Evolutionary conservation across 2,329 filamentous ascomycete genomes (phyloP), one percentile per base, ranked within the genome.

Genomic region (Fusarium sp.): DNA sequence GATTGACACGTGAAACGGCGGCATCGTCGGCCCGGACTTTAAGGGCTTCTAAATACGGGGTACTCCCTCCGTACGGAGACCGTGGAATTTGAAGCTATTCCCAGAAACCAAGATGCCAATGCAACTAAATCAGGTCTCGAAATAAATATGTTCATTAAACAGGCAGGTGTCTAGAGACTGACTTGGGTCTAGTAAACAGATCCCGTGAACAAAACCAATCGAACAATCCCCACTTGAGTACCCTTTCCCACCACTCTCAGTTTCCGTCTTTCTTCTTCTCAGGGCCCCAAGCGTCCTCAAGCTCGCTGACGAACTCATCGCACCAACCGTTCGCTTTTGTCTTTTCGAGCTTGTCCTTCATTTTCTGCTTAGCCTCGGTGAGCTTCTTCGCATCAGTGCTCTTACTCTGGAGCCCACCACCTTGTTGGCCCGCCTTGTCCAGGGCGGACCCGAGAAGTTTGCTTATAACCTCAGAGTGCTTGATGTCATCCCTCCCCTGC

Each of bases 241-340:
- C n/a, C 42, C n/a, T n/a, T 35, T 57, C 8, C 21, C 38, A 23
- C 35, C 49, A 18, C 19, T 23, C 38, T 46, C 5, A 19, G 21
- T 38, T 35, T 56, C 19, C 21, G 29, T 51, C 14, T 59, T 35
- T 46, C 44, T 46, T 23, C 27, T 68, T 12, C 29, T 45, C 16
- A 23, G 41, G n/a, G 16, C 51, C 27, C 64, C 45, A 46, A 11
- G 48, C 44, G 3, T 55, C 23, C 25, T 45, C 19, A 19, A 70
- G 44, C 19, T 25, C 44, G 12, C n/a, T 33, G 12, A 60, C 38
- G 33, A 70, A 70, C 38, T 66, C 44, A 8, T 66, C 21, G 27
- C 68, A 70, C 68, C 68, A 70, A 33, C 66, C 66, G 33, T 70
- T 39, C 31, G 58, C 23, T 38, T 70, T 66, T 21, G 61, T 35